Conservation (phyloP, 805 yeast genomes). For the Cyberlindnera veronae region DNA sequence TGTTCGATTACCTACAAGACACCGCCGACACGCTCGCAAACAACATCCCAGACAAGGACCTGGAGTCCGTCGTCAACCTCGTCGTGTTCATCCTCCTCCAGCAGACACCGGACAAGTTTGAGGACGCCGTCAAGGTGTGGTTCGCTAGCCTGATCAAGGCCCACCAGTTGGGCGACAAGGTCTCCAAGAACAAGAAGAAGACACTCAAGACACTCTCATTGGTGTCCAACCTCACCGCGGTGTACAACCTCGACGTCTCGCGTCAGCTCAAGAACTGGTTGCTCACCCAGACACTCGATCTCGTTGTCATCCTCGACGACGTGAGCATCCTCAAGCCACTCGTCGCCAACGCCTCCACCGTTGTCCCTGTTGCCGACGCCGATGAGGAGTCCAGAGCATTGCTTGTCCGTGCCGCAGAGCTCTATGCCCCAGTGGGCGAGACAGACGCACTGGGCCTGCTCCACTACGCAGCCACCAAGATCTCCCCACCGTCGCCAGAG, state of each 20-base stretch:
- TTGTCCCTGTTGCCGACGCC: neutral
- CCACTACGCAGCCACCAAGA: slow-evolving; percentile 13
- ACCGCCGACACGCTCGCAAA: slow-evolving; percentile 13
- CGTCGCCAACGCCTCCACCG: slow-evolving; percentile 6
- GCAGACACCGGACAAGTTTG: slow-evolving; percentile 10
- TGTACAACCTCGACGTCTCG: slow-evolving; percentile 13
- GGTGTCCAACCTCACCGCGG: slow-evolving; percentile 11
- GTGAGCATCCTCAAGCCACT: slow-evolving; percentile 15
- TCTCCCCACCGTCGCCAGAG: slow-evolving; percentile 6
- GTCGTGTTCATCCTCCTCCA: slow-evolving; percentile 22
- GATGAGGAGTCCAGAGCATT: slow-evolving; percentile 10
- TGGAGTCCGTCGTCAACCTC: slow-evolving; percentile 26
- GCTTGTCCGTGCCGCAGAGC: slow-evolving; percentile 8
- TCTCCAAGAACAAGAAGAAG: slow-evolving; percentile 18
- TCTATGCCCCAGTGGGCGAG: slow-evolving; percentile 8
- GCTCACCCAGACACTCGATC: slow-evolving; percentile 9
- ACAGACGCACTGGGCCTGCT: slow-evolving; percentile 11
- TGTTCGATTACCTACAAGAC: slow-evolving; percentile 18
- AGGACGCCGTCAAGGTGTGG: slow-evolving; percentile 11
- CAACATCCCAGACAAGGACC: slow-evolving; percentile 25
- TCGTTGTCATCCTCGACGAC: slow-evolving; percentile 13
- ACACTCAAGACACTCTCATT: slow-evolving; percentile 19
- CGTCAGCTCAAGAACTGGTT: slow-evolving; percentile 8
- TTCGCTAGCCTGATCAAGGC: slow-evolving; percentile 21
- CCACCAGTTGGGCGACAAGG: slow-evolving; percentile 21